A percentile compares a stretch with the other conserved stretches of the same genome.
phyloP scores from a whole-genome alignment of 805 yeast genomes.

The Teunomyces aglyptinius region DNA sequence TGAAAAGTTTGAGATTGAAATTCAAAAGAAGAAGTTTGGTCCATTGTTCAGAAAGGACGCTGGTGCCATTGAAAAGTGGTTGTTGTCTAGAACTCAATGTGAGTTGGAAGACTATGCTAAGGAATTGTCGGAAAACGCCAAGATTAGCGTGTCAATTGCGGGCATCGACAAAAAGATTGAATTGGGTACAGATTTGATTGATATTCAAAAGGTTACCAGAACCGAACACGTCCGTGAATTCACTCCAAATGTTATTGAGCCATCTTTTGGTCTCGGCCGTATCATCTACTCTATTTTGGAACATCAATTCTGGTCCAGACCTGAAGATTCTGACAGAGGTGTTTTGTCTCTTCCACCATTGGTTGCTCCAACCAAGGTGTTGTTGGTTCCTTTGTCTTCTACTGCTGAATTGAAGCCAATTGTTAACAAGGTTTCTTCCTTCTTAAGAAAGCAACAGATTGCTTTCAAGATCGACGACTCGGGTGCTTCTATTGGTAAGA shows the following conservation, averaged over 20 bases:
- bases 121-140: constrained; percentile 61
- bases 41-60: constrained; percentile 98
- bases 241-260: constrained; percentile 97
- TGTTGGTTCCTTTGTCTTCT: constrained; percentile 89
- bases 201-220: constrained; percentile 73
- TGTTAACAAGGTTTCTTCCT: constrained; percentile 63
- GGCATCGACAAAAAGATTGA: constrained; percentile 65
- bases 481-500: constrained; percentile 94
- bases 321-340: constrained; percentile 79
- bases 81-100: constrained; percentile 72
- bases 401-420: constrained; percentile 78
- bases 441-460: constrained; percentile 75
- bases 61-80: constrained; percentile 82
- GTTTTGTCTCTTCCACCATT: constrained; percentile 90
- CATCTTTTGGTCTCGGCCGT: constrained; percentile 99
- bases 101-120: constrained; percentile 75
- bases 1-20: constrained; percentile 78
- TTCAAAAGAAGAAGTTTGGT: constrained; percentile 95
- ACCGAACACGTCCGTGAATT: constrained; percentile 92
- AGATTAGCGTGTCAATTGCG: constrained; percentile 65
- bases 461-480: constrained; percentile 97
- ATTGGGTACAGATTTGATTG: constrained; percentile 68
- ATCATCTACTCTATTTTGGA: constrained; percentile 90
- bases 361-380: constrained; percentile 97
- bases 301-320: constrained; percentile 93